Evolutionary conservation across 306 rosid genomes (phyloP).

Genomic region (cucumber (Cucumis sativus)): DNA sequence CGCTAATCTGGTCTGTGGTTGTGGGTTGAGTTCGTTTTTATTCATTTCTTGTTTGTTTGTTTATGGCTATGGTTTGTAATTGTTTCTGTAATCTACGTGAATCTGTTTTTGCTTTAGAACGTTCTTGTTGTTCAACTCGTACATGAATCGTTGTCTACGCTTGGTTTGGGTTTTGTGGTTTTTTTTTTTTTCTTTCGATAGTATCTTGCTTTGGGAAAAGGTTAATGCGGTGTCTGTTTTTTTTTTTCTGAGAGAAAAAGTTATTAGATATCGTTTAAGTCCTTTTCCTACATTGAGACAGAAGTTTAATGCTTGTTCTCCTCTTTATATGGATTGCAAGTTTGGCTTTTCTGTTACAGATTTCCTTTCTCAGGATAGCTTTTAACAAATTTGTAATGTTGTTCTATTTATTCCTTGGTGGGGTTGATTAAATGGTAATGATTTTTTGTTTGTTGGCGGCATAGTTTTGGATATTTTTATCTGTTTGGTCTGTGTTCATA

Average conservation of each 20-base stretch:
- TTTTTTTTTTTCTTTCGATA: neutral
- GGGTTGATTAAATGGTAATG: neutral
- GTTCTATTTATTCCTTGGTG: neutral
- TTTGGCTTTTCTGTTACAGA: conserved; percentile 48
- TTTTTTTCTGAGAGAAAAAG: neutral
- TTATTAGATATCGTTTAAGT: neutral
- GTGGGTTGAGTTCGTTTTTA: neutral
- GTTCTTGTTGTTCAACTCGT: too few species aligned
- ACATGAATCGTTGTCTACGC: neutral
- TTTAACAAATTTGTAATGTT: neutral
- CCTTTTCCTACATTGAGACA: conserved; percentile 27
- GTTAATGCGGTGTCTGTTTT: neutral
- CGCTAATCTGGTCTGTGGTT: neutral
- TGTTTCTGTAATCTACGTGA: neutral
- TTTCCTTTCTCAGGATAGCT: neutral
- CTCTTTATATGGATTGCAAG: conserved; percentile 32
- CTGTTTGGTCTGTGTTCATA: neutral
- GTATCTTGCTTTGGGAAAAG: neutral
- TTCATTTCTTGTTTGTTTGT: neutral
- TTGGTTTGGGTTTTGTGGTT: neutral
- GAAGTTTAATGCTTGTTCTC: conserved; percentile 39
- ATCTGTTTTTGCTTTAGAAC: neutral
- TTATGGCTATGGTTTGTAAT: neutral
- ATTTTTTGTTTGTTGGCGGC: neutral
- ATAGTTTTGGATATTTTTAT: neutral